These are phyloP conservation scores for Atkinsonella hypoxylon DNA, from an alignment of 2,329 filamentous ascomycete species.

Conservation along the genomic window DNA sequence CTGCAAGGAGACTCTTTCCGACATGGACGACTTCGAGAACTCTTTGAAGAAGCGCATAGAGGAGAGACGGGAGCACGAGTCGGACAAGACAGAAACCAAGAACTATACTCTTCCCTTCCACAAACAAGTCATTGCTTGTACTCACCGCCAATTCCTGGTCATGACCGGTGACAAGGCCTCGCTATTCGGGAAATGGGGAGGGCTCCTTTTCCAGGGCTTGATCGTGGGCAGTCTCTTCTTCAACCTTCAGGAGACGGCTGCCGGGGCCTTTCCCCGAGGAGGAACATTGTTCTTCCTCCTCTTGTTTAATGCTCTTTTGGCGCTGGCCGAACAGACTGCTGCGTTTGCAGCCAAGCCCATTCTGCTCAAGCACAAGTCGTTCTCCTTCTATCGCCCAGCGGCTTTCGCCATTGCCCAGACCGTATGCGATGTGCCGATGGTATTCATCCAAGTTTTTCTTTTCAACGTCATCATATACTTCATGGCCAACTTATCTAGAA, in stretches of 20 bases:
- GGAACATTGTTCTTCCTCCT: slow-evolving; percentile 38
- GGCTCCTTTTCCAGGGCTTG: slow-evolving; percentile 60
- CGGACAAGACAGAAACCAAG: slow-evolving; percentile 53
- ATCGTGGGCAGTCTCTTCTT: slow-evolving; percentile 75
- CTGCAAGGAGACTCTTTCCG: slow-evolving; percentile 47
- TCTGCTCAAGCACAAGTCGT: slow-evolving; percentile 57
- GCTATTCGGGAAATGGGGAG: slow-evolving; percentile 68
- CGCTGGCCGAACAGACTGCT: slow-evolving; percentile 60
- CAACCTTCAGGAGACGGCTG: slow-evolving; percentile 46
- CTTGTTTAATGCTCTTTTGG: slow-evolving; percentile 50
- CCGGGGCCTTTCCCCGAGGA: slow-evolving; percentile 48
- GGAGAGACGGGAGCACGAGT: slow-evolving; percentile 45
- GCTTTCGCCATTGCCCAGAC: slow-evolving; percentile 46
- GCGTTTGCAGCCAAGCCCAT: slow-evolving; percentile 53
- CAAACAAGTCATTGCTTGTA: slow-evolving; percentile 59
- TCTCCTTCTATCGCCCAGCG: slow-evolving; percentile 52
- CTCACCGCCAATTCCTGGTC: slow-evolving; percentile 67
- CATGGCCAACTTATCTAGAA: slow-evolving; percentile 57
- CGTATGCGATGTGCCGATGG: slow-evolving; percentile 45
- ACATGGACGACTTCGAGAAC: slow-evolving; percentile 51
- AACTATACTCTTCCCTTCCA: slow-evolving; percentile 67
- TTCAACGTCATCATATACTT: slow-evolving; percentile 70
- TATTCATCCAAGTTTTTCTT: slow-evolving; percentile 51
- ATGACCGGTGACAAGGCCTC: slow-evolving; percentile 64
- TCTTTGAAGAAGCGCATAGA: slow-evolving; percentile 40